A percentile compares a stretch with the other conserved stretches of the same genome.
These are phyloP conservation scores for Hypoxylon lienhwacheense DNA, from an alignment of 495 filamentous ascomycete genomes.

Conservation along the genomic window DNA sequence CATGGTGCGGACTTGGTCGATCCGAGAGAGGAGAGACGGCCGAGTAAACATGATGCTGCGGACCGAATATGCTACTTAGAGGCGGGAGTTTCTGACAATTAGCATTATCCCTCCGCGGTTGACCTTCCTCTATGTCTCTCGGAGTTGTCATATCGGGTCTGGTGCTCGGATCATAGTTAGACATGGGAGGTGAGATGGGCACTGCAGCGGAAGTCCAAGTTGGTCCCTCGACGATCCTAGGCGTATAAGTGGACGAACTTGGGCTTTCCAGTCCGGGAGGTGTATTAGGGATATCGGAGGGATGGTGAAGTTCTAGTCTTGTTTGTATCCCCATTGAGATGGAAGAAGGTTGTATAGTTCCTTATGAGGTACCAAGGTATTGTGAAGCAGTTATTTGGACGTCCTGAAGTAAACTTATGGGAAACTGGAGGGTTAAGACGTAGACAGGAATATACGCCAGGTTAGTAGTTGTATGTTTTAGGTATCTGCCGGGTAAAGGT, in stretches of 20 bases:
- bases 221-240: slow-evolving; percentile 45
- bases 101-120: slow-evolving; percentile 37
- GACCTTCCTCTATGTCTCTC: slow-evolving; percentile 41
- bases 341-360: slow-evolving; percentile 21
- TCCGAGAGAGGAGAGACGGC: slow-evolving; percentile 50
- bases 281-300: slow-evolving; percentile 46
- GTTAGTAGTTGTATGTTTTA: slow-evolving; percentile 23
- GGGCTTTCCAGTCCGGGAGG: slow-evolving; percentile 50
- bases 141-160: slow-evolving; percentile 47
- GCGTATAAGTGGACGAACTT: slow-evolving; percentile 44
- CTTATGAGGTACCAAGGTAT: slow-evolving; percentile 32
- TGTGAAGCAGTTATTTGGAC: background rate
- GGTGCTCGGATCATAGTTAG: slow-evolving; percentile 52
- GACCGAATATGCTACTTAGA: slow-evolving; percentile 57
- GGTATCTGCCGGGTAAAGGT: slow-evolving; percentile 35
- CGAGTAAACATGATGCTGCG: slow-evolving; percentile 42
- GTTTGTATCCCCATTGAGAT: slow-evolving; percentile 55
- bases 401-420: slow-evolving; percentile 1
- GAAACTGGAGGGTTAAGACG: slow-evolving; percentile 11
- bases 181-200: slow-evolving; percentile 53
- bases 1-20: slow-evolving; percentile 40
- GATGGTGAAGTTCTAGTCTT: slow-evolving; percentile 49
- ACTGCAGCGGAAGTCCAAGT: slow-evolving; percentile 33
- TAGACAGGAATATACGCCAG: slow-evolving; percentile 25
- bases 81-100: slow-evolving; percentile 52